phyloP scores from a whole-genome alignment of 1,139 yeast species.

The Hemisphaericaspora xylanilytica region DNA sequence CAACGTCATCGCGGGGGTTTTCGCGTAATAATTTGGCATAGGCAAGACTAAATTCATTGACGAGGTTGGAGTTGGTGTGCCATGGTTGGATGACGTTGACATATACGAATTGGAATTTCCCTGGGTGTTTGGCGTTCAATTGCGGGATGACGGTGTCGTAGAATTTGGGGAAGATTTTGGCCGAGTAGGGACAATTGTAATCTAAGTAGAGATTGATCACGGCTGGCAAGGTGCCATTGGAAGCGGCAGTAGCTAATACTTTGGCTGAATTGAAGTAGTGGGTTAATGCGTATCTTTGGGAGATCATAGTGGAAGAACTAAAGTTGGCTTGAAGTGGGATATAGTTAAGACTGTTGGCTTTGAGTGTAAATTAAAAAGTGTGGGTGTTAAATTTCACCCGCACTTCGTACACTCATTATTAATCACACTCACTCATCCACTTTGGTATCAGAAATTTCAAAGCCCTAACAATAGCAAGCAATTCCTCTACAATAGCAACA shows the following conservation, averaged over 20 bases:
- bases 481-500: too few relatives aligned
- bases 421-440: too few relatives aligned
- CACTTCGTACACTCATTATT: too few relatives aligned
- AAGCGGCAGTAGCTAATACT: slow-evolving; percentile 17
- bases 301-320: slow-evolving; percentile 25
- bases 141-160: slow-evolving; percentile 53
- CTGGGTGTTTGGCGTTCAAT: slow-evolving; percentile 46
- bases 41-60: slow-evolving; percentile 73
- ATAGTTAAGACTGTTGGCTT: too few relatives aligned
- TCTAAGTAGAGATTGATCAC: slow-evolving; percentile 60
- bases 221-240: slow-evolving; percentile 26
- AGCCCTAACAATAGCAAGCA: too few relatives aligned
- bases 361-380: too few relatives aligned
- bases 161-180: slow-evolving; percentile 58
- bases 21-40: slow-evolving; percentile 59
- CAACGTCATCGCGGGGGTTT: slow-evolving; percentile 12
- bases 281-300: slow-evolving; percentile 42
- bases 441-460: too few relatives aligned
- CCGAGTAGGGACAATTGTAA: slow-evolving; percentile 76
- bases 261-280: slow-evolving; percentile 32
- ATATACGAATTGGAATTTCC: slow-evolving; percentile 54
- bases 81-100: slow-evolving; percentile 80
- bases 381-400: too few relatives aligned
- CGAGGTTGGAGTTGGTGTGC: slow-evolving; percentile 71
- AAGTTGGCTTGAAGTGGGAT: too few relatives aligned